A percentile compares a stretch with the other conserved stretches of the same genome.
Evolutionary conservation across 2,329 filamentous ascomycete genomes (phyloP).

Genomic region (Exophiala alcalophila): DNA sequence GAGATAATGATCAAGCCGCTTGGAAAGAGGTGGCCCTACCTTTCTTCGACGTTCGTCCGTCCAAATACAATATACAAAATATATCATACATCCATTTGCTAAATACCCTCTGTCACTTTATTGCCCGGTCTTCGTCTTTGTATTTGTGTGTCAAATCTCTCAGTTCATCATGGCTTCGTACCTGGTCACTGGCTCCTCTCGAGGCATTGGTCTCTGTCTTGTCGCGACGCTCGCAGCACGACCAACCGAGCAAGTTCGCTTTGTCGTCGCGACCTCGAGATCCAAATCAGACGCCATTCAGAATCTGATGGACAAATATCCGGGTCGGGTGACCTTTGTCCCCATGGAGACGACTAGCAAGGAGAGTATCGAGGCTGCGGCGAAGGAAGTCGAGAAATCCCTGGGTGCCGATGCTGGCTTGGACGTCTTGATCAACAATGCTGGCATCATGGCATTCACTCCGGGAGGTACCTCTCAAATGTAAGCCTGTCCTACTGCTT

Average conservation of each 20-base stretch:
- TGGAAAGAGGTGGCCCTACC: too few species aligned
- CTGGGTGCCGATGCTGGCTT: conserved; percentile 39
- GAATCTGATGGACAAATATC: conserved; percentile 32
- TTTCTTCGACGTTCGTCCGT: too few species aligned
- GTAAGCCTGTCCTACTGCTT: conserved; percentile 2
- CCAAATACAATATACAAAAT: too few species aligned
- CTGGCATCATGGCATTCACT: conserved; percentile 33
- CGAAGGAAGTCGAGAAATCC: conserved; percentile 33
- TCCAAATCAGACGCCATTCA: conserved; percentile 34
- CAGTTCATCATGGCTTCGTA: conserved; percentile 39
- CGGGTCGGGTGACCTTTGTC: conserved; percentile 38
- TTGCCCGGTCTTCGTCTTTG: too few species aligned
- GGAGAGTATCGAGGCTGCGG: conserved; percentile 38
- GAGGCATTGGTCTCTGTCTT: conserved; percentile 40
- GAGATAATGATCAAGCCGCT: too few species aligned
- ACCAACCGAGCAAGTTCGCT: conserved; percentile 37
- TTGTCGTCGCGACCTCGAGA: conserved; percentile 44
- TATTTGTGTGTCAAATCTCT: too few species aligned
- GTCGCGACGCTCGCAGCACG: conserved; percentile 32
- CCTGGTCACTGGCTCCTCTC: conserved; percentile 38
- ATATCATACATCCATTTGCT: too few species aligned
- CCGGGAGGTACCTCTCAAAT: conserved; percentile 15
- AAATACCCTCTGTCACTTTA: too few species aligned
- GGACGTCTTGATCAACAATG: conserved; percentile 50
- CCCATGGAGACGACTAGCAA: conserved; percentile 39